phyloP scores from a whole-genome alignment of 2,329 filamentous ascomycete species.

The Ophiostoma australiae region DNA sequence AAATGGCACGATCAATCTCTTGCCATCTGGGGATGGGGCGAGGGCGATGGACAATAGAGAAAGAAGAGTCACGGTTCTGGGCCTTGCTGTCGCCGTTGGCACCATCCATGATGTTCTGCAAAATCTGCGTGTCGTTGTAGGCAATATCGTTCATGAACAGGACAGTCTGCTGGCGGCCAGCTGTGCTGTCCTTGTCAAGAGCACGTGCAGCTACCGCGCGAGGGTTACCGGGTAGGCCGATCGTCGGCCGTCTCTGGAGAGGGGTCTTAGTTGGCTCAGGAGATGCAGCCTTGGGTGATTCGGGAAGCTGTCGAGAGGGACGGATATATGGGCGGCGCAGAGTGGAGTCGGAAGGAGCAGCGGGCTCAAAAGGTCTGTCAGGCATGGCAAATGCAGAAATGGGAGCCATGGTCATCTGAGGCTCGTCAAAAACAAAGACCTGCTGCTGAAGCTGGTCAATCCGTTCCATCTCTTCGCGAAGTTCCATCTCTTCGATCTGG shows the following conservation, averaged over 20 bases:
- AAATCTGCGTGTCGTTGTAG: slow-evolving; percentile 48
- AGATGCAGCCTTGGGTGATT: slow-evolving; percentile 33
- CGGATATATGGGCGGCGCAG: slow-evolving; percentile 30
- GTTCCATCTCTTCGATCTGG: slow-evolving; percentile 9
- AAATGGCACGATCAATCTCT: slow-evolving; percentile 44
- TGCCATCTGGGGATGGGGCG: slow-evolving; percentile 51
- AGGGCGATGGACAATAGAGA: slow-evolving; percentile 47
- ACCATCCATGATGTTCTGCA: slow-evolving; percentile 47
- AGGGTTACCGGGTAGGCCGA: slow-evolving; percentile 47
- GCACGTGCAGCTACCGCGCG: slow-evolving; percentile 37
- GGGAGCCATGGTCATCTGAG: neutral
- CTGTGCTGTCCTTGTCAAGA: slow-evolving; percentile 31
- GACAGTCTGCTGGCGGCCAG: slow-evolving; percentile 43
- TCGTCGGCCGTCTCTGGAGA: slow-evolving; percentile 43
- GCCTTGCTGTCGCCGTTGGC: slow-evolving; percentile 33
- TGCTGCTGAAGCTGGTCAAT: slow-evolving; percentile 16
- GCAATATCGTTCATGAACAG: slow-evolving; percentile 54
- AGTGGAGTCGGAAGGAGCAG: slow-evolving; percentile 1
- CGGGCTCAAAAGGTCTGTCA: neutral
- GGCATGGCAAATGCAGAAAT: neutral
- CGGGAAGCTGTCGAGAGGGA: slow-evolving; percentile 33
- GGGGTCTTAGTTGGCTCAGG: slow-evolving; percentile 38
- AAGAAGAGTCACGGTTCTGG: slow-evolving; percentile 33
- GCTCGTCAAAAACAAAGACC: slow-evolving; percentile 3
- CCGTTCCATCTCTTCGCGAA: slow-evolving; percentile 4